phyloP scores from a whole-genome alignment of 495 filamentous ascomycete genomes.

The Astrocystis sublimbata region DNA sequence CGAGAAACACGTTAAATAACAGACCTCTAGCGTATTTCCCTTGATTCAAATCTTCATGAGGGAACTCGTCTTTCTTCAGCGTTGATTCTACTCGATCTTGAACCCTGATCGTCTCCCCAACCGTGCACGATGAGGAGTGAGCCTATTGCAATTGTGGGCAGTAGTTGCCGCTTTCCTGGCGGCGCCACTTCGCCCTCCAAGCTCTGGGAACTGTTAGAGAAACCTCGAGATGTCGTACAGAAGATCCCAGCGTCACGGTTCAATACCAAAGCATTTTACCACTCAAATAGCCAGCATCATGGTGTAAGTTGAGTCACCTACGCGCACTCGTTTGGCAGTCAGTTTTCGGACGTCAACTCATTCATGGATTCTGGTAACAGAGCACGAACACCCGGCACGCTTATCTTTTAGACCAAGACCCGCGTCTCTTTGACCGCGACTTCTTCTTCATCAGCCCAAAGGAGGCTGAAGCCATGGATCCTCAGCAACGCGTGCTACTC shows the following conservation, averaged over 20 bases:
- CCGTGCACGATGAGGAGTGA: not conserved
- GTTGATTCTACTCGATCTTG: no score
- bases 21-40: no score
- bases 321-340: not conserved
- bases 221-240: conserved; percentile 4
- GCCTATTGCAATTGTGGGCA: conserved; percentile 49
- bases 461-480: conserved; percentile 58
- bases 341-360: not conserved
- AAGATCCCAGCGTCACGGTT: conserved; percentile 60
- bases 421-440: conserved; percentile 53
- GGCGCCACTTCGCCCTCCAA: conserved; percentile 38
- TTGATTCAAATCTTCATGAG: no score
- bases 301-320: not conserved
- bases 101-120: no score
- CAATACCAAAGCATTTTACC: conserved; percentile 56
- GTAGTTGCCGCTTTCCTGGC: conserved; percentile 52
- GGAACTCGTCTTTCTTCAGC: no score
- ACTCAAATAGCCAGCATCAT: conserved; percentile 38
- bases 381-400: conserved; percentile 38
- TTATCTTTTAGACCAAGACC: conserved; percentile 50
- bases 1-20: no score
- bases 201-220: conserved; percentile 40
- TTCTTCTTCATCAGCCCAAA: conserved; percentile 56
- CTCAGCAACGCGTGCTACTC: conserved; percentile 52
- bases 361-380: not conserved